Percentiles rank a stretch among this genome's conserved stretches.
phyloP scores from a whole-genome alignment of 2,329 filamentous ascomycete genomes.

The Trichoderma arundinaceum region DNA sequence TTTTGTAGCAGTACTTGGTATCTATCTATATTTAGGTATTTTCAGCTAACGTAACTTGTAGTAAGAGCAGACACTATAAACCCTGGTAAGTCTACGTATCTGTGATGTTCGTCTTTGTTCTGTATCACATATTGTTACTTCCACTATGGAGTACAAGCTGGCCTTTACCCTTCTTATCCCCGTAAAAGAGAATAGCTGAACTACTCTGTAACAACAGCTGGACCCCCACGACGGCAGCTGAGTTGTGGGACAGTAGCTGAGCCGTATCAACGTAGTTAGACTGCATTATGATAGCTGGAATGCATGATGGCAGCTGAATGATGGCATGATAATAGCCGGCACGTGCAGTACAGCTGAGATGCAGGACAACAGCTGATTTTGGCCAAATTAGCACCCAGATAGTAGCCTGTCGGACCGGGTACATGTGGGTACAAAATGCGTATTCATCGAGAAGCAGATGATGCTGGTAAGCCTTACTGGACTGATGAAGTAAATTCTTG shows the following conservation, averaged over 20 bases:
- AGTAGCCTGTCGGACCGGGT: not conserved
- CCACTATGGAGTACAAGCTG: too few relatives aligned
- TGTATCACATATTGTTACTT: too few relatives aligned
- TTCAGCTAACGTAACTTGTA: too few relatives aligned
- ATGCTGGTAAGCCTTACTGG: too few relatives aligned
- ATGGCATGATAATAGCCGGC: slow-evolving; percentile 1
- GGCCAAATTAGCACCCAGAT: not conserved
- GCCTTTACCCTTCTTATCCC: too few relatives aligned
- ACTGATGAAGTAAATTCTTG: too few relatives aligned
- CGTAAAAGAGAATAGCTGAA: too few relatives aligned
- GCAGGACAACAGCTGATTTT: not conserved
- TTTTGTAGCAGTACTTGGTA: too few relatives aligned
- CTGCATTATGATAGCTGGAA: not conserved
- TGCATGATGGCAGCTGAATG: not conserved
- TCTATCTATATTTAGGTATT: too few relatives aligned
- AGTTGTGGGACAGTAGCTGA: slow-evolving; percentile 1
- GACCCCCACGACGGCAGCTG: not conserved
- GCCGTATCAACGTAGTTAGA: not conserved
- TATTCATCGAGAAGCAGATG: not conserved
- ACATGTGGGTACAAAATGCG: not conserved
- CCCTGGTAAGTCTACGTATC: too few relatives aligned
- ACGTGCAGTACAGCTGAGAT: not conserved
- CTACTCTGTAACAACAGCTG: not conserved
- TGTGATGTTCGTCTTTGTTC: too few relatives aligned
- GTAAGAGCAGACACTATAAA: too few relatives aligned